Base-by-base conservation (phyloP, 2,329 filamentous ascomycete species). In the Aaosphaeria pasadenensis region DNA sequence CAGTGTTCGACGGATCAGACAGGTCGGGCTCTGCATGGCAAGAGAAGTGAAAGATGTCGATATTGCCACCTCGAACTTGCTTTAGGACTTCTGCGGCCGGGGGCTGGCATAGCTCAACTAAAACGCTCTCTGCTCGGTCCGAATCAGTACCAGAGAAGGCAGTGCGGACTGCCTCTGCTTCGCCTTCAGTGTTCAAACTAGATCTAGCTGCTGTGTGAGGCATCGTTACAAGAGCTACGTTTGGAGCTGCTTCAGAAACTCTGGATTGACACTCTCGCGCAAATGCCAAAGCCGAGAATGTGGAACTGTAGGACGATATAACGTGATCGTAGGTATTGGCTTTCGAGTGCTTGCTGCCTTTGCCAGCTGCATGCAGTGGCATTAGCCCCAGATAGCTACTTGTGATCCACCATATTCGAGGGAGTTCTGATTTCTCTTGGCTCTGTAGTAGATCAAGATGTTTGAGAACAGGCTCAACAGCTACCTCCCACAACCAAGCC, bases 21-120 rank as follows among this genome's bases (percentile, higher is more conserved):
- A 17, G 13, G 41, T 58, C 39, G 1, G 52, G 43, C 1, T 49
- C 39, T 2, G 54, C 59, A 38, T 63, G 57, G 32, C 57, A 58
- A n/a, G 59, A 51, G 40, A 61, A 52, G 42, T 62, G 50, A 46
- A 43, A 47, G 44, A 49, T 51, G 44, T 42, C 49, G 30, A 42
- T 33, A 30, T 47, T 11, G 51, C 47, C 13, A 39, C 46, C n/a
- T 11, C 43, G 38, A 4, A 45, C 39, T 11, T 29, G 47, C 6
- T 28, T 5, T 11, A 30, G 24, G 6, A 48, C 46, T 33, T 45
- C 24, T 6, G 11, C 42, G 43, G 52, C 39, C 1, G 41, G 7
- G 6, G 45, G 44, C 13, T 39, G 51, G 30, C 42, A 52, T 43
- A 17, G 48, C 48, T 30, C 30, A 24, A 24, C 17, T 24, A 24